Conservation (phyloP, 208 protist genomes). For the Trypanosoma melophagium region DNA sequence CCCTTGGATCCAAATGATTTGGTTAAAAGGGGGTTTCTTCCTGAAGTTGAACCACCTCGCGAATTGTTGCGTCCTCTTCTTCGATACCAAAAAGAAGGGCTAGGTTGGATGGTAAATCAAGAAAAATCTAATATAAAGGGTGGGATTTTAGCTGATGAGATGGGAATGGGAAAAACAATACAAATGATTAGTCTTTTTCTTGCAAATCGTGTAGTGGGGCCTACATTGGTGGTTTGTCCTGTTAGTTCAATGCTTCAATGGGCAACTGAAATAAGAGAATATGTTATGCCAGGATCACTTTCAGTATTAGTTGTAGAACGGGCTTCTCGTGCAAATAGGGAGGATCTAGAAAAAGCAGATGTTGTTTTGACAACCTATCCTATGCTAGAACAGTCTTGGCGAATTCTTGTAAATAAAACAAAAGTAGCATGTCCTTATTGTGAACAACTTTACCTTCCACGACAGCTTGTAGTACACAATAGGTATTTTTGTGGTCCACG, state of each 20-base stretch:
- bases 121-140: conserved; percentile 67
- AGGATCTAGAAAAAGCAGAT: conserved; percentile 85
- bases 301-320: conserved; percentile 82
- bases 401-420: conserved; percentile 68
- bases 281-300: conserved; percentile 60
- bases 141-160: conserved; percentile 98
- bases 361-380: conserved; percentile 95
- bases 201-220: conserved; percentile 64
- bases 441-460: conserved; percentile 79
- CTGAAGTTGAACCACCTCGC: conserved; percentile 42
- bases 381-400: conserved; percentile 90
- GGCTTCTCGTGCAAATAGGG: conserved; percentile 42
- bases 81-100: conserved; percentile 84
- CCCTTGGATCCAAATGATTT: conserved; percentile 85
- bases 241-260: conserved; percentile 93
- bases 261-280: conserved; percentile 84
- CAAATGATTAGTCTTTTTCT: conserved; percentile 93
- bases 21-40: conserved; percentile 55
- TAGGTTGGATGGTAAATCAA: conserved; percentile 85
- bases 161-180: conserved; percentile 97
- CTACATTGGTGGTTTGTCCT: conserved; percentile 89
- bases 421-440: conserved; percentile 92
- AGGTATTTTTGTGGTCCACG: conserved; percentile 93
- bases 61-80: conserved; percentile 70
- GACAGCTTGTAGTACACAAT: conserved; percentile 89